Evolutionary conservation across 78 protist genomes (phyloP), one percentile per base, ranked within the genome.

Genomic region (Capsaspora owczarzaki): DNA sequence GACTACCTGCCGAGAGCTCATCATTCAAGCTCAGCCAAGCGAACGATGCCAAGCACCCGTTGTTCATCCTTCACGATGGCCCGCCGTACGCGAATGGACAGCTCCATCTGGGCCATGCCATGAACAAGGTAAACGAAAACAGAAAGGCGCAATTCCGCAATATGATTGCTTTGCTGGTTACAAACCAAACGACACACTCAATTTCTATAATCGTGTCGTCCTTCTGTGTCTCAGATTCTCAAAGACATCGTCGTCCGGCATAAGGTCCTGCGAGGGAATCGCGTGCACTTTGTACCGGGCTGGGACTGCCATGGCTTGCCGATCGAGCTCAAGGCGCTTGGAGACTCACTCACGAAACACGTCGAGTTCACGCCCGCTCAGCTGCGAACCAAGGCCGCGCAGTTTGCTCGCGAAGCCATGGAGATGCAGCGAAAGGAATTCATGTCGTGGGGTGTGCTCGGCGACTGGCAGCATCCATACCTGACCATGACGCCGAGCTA

Each of bases 291-390:
- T 37, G 80, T 87, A 2, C 95, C 95, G 23, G 95, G 95, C 23
- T 92, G 95, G 95, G 98, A 95, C 76, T 93, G 96, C 81, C 98
- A 95, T 76, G 98, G 98, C n/a, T 81, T 95, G 47, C 98, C 98
- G 44, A 93, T 95, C 78, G 98, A 95, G 76, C 85, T 86, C 25
- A 86, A 92, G 81, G 97, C 88, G 29, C 61, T 1, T 14, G 61
- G 31, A 51, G 10, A 14, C 61, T 1, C 61, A 14, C 61, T 1
- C 61, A 27, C 23, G 5, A 6, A 33, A 10, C 23, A 6, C 35
- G 3, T 14, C 51, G 12, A 5, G 51, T 37, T 37, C 49, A 41
- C 51, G 10, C 49, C 19, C 75, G 29, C 42, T 6, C 76, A 8
- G 42, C 38, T 38, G 35, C 60, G 78, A 25, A 1, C 5, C 0